Base-by-base conservation (phyloP, 2,329 filamentous ascomycete genomes). In the Helicocarpus griseus region DNA sequence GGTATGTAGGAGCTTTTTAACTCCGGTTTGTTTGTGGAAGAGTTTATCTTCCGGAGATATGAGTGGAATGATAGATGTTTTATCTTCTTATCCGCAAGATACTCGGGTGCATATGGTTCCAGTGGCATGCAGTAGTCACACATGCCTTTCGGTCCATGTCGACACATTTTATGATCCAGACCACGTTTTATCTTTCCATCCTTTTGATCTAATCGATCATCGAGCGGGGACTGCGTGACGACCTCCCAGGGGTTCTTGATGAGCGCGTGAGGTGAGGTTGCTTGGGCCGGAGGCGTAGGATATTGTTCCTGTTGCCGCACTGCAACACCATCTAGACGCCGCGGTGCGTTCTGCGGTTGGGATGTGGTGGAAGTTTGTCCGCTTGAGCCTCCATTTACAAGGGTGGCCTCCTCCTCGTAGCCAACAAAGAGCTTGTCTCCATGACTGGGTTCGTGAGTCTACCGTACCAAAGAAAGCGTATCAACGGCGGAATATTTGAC, bases 51-150 rank as follows among this genome's bases (percentile, higher is more conserved):
- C 58, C 90, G 83, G 43, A 98, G 77, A 67, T 97, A 85, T 4
- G 90, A 87, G 69, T 98, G 93, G 72, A 97, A 96, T 0, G 93
- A 97, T 26, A 93, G 77, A 69, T 98, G 95, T 69, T 98, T 98
- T 78, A 98, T 96, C 77, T 96, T 96, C 77, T 91, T 94, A 61
- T 98, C 91, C 28, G 82, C 81, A 17, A 98, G 78, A 62, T 96
- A 96, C 51, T 83, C 83, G n/a, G 85, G 69, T 63, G 94, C 85
- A 69, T 95, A 98, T 0, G 93, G 93, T 64, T 98, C 93, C 48
- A 97, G 73, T 0, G 94, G 94, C 81, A 95, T 95, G 73, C 93
- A 98, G 71, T 96, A 94, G 71, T 98, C 93, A 70, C 93, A 98
- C 93, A 98, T 98, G 67, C 93, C 93, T 71, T 95, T 97, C 48